These are phyloP conservation scores for Verticillium dahliae DNA, from an alignment of 2,329 filamentous ascomycete species.

Conservation along the genomic window DNA sequence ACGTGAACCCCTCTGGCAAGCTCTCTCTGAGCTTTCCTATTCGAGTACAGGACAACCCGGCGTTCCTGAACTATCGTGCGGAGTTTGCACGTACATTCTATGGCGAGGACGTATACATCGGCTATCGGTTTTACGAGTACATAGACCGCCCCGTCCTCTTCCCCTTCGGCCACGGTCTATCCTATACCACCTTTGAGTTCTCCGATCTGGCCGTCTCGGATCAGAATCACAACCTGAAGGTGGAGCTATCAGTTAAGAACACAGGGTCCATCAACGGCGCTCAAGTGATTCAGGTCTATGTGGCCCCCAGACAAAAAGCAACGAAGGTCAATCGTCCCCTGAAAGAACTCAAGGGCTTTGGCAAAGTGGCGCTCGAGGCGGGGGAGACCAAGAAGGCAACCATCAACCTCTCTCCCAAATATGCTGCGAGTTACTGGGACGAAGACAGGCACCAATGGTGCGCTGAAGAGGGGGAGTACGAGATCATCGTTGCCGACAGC, in stretches of 20 bases:
- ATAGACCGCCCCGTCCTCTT: conserved; percentile 52
- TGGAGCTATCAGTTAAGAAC: conserved; percentile 47
- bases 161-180: conserved; percentile 65
- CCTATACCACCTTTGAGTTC: conserved; percentile 59
- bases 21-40: conserved; percentile 64
- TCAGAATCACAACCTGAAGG: conserved; percentile 33
- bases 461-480: conserved; percentile 59
- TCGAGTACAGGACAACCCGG: conserved; percentile 59
- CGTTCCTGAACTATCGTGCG: conserved; percentile 59
- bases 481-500: conserved; percentile 53
- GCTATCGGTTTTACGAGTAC: conserved; percentile 67
- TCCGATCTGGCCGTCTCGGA: conserved; percentile 33
- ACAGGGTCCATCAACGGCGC: conserved; percentile 38
- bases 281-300: conserved; percentile 43
- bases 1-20: conserved; percentile 65
- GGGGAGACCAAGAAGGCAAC: conserved; percentile 52
- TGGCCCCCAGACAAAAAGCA: conserved; percentile 39
- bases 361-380: conserved; percentile 50
- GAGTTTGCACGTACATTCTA: conserved; percentile 62
- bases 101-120: conserved; percentile 66
- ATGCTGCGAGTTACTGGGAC: conserved; percentile 64
- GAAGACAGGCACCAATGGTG: conserved; percentile 61
- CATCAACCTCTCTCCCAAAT: conserved; percentile 55
- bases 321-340: conserved; percentile 38
- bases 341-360: conserved; percentile 53